phyloP scores from a whole-genome alignment of 768 basidiomycete species.

The Tylopilus balloui region DNA sequence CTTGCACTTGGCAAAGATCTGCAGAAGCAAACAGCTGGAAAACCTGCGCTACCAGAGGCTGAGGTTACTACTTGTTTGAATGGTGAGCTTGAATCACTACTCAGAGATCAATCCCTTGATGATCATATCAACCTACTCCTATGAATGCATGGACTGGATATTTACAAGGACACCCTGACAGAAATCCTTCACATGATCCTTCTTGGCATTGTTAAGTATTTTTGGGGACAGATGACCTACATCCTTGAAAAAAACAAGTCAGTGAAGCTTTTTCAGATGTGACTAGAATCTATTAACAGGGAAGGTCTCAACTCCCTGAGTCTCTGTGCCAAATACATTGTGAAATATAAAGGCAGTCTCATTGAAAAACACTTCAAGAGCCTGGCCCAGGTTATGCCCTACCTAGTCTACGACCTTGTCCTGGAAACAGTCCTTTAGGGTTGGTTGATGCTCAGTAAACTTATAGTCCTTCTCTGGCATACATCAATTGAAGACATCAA shows the following conservation, averaged over 20 bases:
- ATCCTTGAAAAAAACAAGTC: conserved; percentile 22
- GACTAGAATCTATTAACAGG: conserved; percentile 21
- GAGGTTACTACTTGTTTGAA: not conserved
- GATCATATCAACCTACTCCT: conserved; percentile 14
- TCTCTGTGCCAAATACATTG: conserved; percentile 31
- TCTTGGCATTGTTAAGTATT: conserved; percentile 35
- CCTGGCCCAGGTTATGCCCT: conserved; percentile 29
- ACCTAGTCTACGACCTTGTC: conserved; percentile 31
- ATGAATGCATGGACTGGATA: conserved; percentile 20
- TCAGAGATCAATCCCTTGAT: conserved; percentile 6
- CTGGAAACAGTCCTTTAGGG: conserved; percentile 20
- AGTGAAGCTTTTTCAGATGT: conserved; percentile 18
- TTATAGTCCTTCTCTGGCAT: conserved; percentile 40
- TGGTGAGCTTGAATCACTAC: not conserved
- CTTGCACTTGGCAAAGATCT: conserved; percentile 27
- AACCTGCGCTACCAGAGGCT: not conserved
- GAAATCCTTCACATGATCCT: conserved; percentile 35
- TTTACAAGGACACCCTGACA: conserved; percentile 31
- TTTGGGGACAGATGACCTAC: conserved; percentile 24
- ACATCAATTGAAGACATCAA: conserved; percentile 36
- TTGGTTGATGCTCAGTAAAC: conserved; percentile 32
- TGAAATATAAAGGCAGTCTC: conserved; percentile 26
- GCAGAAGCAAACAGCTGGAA: not conserved
- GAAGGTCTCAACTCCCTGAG: conserved; percentile 25
- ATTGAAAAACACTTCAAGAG: conserved; percentile 34